A percentile compares a stretch with the other conserved stretches of the same genome.
Evolutionary conservation across 2,329 filamentous ascomycete species (phyloP).

Genomic region (Monosporascus sp.): DNA sequence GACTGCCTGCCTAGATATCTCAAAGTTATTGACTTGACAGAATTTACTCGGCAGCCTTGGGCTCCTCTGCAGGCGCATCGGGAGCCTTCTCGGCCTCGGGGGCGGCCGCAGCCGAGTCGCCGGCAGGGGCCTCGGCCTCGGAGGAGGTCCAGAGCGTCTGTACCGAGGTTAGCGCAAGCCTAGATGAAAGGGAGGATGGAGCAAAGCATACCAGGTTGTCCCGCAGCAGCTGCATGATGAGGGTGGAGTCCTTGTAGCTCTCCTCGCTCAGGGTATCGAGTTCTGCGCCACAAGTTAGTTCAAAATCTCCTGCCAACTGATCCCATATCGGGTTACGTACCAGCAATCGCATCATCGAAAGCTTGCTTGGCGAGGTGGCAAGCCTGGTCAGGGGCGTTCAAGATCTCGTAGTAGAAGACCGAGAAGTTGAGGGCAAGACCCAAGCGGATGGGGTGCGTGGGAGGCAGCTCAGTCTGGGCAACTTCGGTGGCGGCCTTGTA

Average conservation of each 20-base stretch:
- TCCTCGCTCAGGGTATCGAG: slow-evolving; percentile 96
- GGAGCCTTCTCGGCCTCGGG: slow-evolving; percentile 54
- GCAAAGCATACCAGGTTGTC: slow-evolving; percentile 75
- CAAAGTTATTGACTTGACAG: slow-evolving; percentile 31
- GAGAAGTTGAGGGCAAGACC: slow-evolving; percentile 94
- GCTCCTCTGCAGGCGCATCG: slow-evolving; percentile 55
- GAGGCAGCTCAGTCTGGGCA: slow-evolving; percentile 80
- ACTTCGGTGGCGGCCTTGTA: slow-evolving; percentile 95
- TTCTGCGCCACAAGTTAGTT: slow-evolving; percentile 49
- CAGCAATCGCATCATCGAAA: slow-evolving; percentile 92
- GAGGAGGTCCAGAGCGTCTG: slow-evolving; percentile 99
- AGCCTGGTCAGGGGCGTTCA: slow-evolving; percentile 96
- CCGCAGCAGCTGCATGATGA: slow-evolving; percentile 97
- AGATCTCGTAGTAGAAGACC: slow-evolving; percentile 99
- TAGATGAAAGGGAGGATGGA: not conserved
- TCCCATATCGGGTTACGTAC: slow-evolving; percentile 27
- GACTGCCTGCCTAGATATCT: slow-evolving; percentile 38
- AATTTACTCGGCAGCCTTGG: slow-evolving; percentile 61
- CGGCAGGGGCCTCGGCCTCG: slow-evolving; percentile 72
- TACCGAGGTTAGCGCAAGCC: slow-evolving; percentile 23
- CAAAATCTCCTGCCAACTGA: not conserved
- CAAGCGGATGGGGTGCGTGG: slow-evolving; percentile 89
- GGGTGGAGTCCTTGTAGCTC: slow-evolving; percentile 98
- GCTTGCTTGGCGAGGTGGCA: slow-evolving; percentile 97
- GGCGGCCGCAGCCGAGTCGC: slow-evolving; percentile 47